Percentiles rank a stretch among this genome's conserved stretches.
These are phyloP conservation scores for Kwoniella dejecticola DNA, from an alignment of 768 basidiomycete genomes.

Conservation along the genomic window DNA sequence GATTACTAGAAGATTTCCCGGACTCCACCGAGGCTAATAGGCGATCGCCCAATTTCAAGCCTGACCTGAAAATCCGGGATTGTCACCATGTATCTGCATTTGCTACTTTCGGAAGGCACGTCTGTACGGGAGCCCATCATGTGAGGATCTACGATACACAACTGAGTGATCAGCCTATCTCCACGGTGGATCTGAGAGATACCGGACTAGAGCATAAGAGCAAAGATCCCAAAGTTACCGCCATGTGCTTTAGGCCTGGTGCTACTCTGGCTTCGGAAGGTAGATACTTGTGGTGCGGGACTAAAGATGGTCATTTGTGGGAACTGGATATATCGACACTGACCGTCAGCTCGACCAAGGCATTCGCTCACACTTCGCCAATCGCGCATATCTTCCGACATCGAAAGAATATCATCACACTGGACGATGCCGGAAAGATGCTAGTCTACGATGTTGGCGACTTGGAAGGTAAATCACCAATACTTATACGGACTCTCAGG, in stretches of 20 bases:
- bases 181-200: conserved; percentile 67
- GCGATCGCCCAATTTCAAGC: conserved; percentile 55
- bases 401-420: conserved; percentile 69
- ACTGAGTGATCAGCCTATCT: conserved; percentile 34
- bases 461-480: conserved; percentile 51
- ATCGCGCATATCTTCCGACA: conserved; percentile 73
- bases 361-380: conserved; percentile 66
- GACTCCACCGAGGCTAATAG: conserved; percentile 58
- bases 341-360: conserved; percentile 63
- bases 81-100: conserved; percentile 50
- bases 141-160: conserved; percentile 55
- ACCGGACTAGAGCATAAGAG: conserved; percentile 60
- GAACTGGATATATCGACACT: conserved; percentile 76
- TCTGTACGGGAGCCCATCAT: conserved; percentile 54
- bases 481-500: conserved; percentile 55
- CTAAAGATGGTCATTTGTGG: conserved; percentile 82
- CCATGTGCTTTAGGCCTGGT: conserved; percentile 73
- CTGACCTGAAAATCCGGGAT: conserved; percentile 41
- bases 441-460: conserved; percentile 63
- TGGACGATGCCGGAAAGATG: conserved; percentile 84
- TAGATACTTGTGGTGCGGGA: conserved; percentile 77
- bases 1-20: conserved; percentile 56
- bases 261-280: conserved; percentile 59
- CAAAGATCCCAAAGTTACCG: conserved; percentile 72
- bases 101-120: conserved; percentile 54